phyloP scores from a whole-genome alignment of 495 filamentous ascomycete genomes.

The Trichoderma gamsii region DNA sequence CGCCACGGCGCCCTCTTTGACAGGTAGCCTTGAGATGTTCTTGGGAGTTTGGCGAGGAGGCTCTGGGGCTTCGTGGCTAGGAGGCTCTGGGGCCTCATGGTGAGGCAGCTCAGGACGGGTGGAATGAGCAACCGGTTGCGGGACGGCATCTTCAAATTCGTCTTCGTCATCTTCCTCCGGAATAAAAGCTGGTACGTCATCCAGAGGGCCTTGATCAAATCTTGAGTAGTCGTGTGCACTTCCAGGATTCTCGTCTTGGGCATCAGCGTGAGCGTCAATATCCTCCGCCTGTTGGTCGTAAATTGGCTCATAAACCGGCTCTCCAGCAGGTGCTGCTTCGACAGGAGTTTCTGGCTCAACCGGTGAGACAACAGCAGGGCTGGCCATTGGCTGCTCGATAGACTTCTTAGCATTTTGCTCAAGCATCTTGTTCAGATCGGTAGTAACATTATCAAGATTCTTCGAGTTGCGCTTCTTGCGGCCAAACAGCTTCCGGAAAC shows the following conservation, averaged over 20 bases:
- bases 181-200: conserved; percentile 79
- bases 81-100: not conserved
- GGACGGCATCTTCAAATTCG: conserved; percentile 34
- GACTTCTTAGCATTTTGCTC: conserved; percentile 24
- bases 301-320: conserved; percentile 29
- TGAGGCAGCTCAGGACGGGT: conserved; percentile 14
- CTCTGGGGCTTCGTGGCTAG: not conserved
- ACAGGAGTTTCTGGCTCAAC: conserved; percentile 15
- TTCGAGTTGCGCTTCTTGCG: conserved; percentile 50
- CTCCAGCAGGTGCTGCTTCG: conserved; percentile 20
- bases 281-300: conserved; percentile 51
- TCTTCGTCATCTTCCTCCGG: conserved; percentile 57
- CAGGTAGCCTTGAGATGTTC: not conserved
- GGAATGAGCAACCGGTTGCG: conserved; percentile 37
- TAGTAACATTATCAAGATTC: conserved; percentile 42
- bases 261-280: conserved; percentile 46
- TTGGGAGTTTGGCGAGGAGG: conserved; percentile 16
- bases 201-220: conserved; percentile 85
- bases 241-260: conserved; percentile 54
- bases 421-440: conserved; percentile 34
- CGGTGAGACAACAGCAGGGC: conserved; percentile 5
- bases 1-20: conserved; percentile 20
- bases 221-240: conserved; percentile 68
- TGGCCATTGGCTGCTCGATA: conserved; percentile 18
- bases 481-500: conserved; percentile 59